Conservation (phyloP, 257 asterid genomes). For the Solanum peruvianum region DNA sequence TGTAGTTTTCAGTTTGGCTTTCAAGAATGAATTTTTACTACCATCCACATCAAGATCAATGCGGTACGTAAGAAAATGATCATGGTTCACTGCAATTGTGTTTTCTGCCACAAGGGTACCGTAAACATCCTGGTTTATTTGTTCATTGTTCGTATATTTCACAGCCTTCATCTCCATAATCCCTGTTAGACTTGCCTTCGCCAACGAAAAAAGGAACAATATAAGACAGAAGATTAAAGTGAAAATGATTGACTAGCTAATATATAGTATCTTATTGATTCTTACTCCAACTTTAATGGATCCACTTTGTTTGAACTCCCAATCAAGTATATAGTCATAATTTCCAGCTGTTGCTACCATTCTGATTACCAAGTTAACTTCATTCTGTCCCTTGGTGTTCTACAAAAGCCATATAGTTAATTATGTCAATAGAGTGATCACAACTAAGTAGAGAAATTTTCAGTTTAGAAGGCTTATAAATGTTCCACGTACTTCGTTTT, state of each 20-base stretch:
- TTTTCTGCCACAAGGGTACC: conserved; percentile 56
- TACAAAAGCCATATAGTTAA: conserved; percentile 6
- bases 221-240: neutral
- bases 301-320: conserved; percentile 80
- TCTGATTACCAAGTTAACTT: conserved; percentile 44
- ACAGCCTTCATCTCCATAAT: conserved; percentile 48
- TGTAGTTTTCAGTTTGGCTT: conserved; percentile 25
- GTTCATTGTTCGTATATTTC: conserved; percentile 6
- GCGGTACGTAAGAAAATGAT: conserved; percentile 43
- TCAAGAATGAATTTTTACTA: conserved; percentile 29
- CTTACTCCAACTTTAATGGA: conserved; percentile 56
- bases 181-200: conserved; percentile 49
- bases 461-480: neutral
- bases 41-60: conserved; percentile 75
- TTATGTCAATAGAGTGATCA: neutral
- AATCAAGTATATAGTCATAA: conserved; percentile 62
- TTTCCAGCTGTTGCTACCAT: conserved; percentile 72
- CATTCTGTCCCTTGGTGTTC: conserved; percentile 44
- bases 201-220: neutral
- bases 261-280: neutral
- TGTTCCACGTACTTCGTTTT: neutral
- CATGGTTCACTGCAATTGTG: conserved; percentile 40
- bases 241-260: neutral
- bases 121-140: conserved; percentile 14
- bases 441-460: neutral